phyloP scores from a whole-genome alignment of 2,329 filamentous ascomycete species.

The Xylariomycetidae sp. region DNA sequence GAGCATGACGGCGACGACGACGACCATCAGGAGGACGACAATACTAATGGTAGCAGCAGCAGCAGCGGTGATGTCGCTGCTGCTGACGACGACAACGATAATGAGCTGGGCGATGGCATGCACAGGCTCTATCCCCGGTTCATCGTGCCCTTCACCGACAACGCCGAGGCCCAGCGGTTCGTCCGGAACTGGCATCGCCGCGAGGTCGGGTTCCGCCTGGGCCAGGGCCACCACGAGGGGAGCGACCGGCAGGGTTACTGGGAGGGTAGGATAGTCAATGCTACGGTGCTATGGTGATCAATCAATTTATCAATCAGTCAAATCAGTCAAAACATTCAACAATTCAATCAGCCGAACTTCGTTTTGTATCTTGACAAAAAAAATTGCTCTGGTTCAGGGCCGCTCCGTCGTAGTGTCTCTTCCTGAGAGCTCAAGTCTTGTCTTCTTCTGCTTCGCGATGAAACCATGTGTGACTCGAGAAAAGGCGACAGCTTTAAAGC shows the following conservation, averaged over 20 bases:
- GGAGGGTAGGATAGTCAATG: slow-evolving; percentile 23
- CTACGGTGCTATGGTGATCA: slow-evolving; percentile 26
- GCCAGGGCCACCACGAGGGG: slow-evolving; percentile 3
- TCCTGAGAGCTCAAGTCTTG: too few species aligned
- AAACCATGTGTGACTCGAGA: too few species aligned
- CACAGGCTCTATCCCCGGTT: slow-evolving; percentile 37
- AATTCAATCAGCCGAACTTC: too few species aligned
- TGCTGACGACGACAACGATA: slow-evolving; percentile 13
- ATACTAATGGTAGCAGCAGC: background rate
- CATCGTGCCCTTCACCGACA: slow-evolving; percentile 52
- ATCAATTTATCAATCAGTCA: too few species aligned
- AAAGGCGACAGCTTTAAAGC: too few species aligned
- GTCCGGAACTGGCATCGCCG: slow-evolving; percentile 39
- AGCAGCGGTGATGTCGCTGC: slow-evolving; percentile 5
- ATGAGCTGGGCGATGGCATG: slow-evolving; percentile 4
- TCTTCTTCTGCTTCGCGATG: too few species aligned
- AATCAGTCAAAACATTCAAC: too few species aligned
- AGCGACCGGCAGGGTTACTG: slow-evolving; percentile 11
- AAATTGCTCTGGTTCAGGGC: too few species aligned
- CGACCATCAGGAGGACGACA: slow-evolving; percentile 1
- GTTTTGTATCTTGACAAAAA: too few species aligned
- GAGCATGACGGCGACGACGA: background rate
- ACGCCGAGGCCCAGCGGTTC: slow-evolving; percentile 48
- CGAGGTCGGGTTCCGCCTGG: slow-evolving; percentile 24
- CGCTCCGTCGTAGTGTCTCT: too few species aligned